A percentile compares a stretch with the other conserved stretches of the same genome.
These are phyloP conservation scores for Aspergillus coremiiformis DNA, from an alignment of 495 filamentous ascomycete genomes.

Conservation along the genomic window DNA sequence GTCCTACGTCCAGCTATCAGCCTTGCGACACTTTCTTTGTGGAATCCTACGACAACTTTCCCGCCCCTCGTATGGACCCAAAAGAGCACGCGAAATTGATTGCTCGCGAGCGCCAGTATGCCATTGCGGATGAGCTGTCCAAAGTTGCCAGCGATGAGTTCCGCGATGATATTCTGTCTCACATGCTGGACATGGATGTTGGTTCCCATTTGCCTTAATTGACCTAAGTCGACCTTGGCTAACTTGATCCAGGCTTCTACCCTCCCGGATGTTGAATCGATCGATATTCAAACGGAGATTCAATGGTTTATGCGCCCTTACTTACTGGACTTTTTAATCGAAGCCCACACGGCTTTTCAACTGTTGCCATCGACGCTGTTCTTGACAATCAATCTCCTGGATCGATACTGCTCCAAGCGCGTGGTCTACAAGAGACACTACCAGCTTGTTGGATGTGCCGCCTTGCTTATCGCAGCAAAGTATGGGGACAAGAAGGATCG, in stretches of 20 bases:
- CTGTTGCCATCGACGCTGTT: constrained; percentile 91
- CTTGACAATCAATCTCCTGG: constrained; percentile 91
- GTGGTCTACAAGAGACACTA: constrained; percentile 99
- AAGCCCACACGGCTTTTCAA: constrained; percentile 91
- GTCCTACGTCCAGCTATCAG: constrained; percentile 45
- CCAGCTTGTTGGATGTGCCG: constrained; percentile 92
- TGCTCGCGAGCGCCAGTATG: constrained; percentile 68
- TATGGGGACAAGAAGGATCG: constrained; percentile 98
- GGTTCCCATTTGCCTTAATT: constrained; percentile 16
- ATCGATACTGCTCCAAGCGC: constrained; percentile 93
- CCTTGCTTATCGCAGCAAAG: constrained; percentile 94
- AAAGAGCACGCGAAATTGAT: constrained; percentile 68
- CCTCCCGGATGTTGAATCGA: constrained; percentile 89
- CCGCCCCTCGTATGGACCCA: constrained; percentile 27
- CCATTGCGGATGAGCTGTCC: constrained; percentile 82
- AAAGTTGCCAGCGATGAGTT: constrained; percentile 76
- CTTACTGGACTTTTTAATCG: constrained; percentile 94
- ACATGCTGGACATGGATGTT: constrained; percentile 97
- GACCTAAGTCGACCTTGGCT: constrained; percentile 2
- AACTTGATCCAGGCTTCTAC: constrained; percentile 65
- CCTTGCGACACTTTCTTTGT: constrained; percentile 80
- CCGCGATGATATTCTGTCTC: constrained; percentile 81
- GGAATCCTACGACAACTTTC: constrained; percentile 64
- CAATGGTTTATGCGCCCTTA: constrained; percentile 99
- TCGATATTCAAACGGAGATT: constrained; percentile 98